Evolutionary conservation across 352 stramenopile genomes (phyloP), one percentile per base, ranked within the genome.

Genomic region (Phytophthora parvispora): DNA sequence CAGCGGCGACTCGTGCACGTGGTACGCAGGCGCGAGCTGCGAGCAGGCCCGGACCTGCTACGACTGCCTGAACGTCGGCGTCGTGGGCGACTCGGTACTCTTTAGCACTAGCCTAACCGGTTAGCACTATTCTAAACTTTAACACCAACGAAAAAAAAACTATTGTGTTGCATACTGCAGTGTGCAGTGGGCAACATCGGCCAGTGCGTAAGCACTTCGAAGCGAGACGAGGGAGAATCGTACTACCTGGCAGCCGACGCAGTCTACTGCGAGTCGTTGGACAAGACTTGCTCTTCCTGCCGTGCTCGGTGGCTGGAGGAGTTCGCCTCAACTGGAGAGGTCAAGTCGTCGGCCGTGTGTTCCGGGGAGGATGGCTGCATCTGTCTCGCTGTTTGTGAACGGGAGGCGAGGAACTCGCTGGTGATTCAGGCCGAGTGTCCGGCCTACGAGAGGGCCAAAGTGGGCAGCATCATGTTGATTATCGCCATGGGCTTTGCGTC

Each of bases 231-330:
- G 56, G 56, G 70, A 15, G 13, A 77, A 50, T 83, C 80, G 64
- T 85, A 85, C 68, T 91, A 89, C 56, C 43, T 72, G 6, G 61
- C 74, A 9, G 24, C 34, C 36, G 88, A 78, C 60, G 24, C 58
- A 49, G 80, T 69, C 9, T 91, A 91, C 66, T 91, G 83, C 48
- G 71, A 72, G 20, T 2, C n/a, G 4, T 67, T 65, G 27, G 83
- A 91, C 36, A 20, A 27, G 18, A 25, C 51, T 13, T 91, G 83
- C 45, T 57, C 38, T 5, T 38, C 28, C 10, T 91, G 83, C 55
- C 69, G 67, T 8, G 18, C 40, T 7, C 64, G n/a, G 1, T 77
- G 67, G 67, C 9, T 75, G 42, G 38, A 75, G 61, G 67, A 71
- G 48, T 71, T 67, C 42, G 54, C 61, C 43, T 29, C 55, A 22